Conservation (phyloP, 768 basidiomycete species). For the Boletus pseudo-olivaceus region DNA sequence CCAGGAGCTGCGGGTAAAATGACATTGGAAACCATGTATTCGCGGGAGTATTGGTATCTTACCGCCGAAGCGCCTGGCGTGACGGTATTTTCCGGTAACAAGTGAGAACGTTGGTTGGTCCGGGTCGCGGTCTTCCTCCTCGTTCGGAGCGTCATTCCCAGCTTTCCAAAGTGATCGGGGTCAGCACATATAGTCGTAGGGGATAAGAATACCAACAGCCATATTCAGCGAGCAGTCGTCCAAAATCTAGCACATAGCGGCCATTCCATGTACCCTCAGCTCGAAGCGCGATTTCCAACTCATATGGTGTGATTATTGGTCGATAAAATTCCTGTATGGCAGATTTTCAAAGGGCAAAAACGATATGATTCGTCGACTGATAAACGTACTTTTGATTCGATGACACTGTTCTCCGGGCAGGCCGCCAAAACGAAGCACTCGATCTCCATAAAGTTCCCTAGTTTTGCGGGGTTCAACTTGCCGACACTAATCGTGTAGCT, state of each 20-base stretch:
- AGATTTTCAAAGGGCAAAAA: not conserved
- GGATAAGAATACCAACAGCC: conserved; percentile 12
- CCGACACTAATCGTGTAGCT: conserved; percentile 94
- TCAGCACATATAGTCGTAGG: not conserved
- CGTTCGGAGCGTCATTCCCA: conserved; percentile 7
- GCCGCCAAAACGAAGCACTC: conserved; percentile 95
- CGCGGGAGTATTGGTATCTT: conserved; percentile 1
- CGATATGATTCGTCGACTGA: not conserved
- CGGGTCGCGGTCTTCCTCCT: conserved; percentile 46
- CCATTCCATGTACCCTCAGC: conserved; percentile 70
- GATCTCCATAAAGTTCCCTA: conserved; percentile 94
- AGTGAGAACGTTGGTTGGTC: conserved; percentile 85
- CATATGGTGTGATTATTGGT: conserved; percentile 93
- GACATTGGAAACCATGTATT: not conserved
- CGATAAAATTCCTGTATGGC: conserved; percentile 74
- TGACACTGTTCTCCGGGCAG: conserved; percentile 87
- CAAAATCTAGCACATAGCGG: conserved; percentile 77
- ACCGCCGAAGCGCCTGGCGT: conserved; percentile 64
- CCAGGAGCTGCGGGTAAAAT: conserved; percentile 6
- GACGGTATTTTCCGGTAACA: conserved; percentile 80
- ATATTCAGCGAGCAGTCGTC: conserved; percentile 45
- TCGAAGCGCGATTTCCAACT: conserved; percentile 77
- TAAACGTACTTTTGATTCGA: conserved; percentile 59
- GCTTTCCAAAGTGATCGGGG: conserved; percentile 3
- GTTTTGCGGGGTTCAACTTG: conserved; percentile 89